Evolutionary conservation across 257 asterid genomes (phyloP), one percentile per base, ranked within the genome.

Genomic region (Fraxinus quadrangulata): DNA sequence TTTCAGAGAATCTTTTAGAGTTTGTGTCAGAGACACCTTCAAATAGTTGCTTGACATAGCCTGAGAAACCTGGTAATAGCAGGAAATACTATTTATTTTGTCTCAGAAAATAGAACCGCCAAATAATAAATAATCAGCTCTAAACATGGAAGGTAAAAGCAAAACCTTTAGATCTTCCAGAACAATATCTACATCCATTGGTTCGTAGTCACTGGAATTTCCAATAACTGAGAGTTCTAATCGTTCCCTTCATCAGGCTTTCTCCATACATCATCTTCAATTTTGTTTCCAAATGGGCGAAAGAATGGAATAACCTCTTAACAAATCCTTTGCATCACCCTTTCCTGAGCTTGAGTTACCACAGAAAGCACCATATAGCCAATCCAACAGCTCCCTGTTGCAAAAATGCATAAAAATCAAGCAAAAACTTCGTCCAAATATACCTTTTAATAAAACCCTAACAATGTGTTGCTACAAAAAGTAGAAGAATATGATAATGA

Each of bases 331-430:
- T 61, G 90, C 13, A 78, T 84, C 85, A 51, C 87, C 96, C 2
- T 74, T 47, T 92, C 99, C 79, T 92, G 92, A 19, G 95, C 82
- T 81, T 88, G 95, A 86, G 86, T 81, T 69, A 98, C 86, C 80
- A 96, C 94, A 73, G 99, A 96, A 39, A 98, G 99, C 84, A 93
- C 99, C 99, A 96, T 82, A 96, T 93, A 56, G 99, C 98, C 82
- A 96, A 86, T 81, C 99, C 99, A 88, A 96, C 99, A 6, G 99
- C 99, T 70, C 99, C 98, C 99, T 96, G 88, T 77, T 76, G 78
- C 80, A 75, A 81, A 39, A 75, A 61, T 47, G 31, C 16, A 24
- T 16, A 82, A 45, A 31, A 36, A 33, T 78, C 66, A 71, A 39
- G 17, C n/a, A 17, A 79, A 21, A 59, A 80, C 33, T 71, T 21